Percentiles rank a stretch among this genome's conserved stretches.
Evolutionary conservation across 257 asterid species (phyloP).

Genomic region (Salvia hispanica): DNA sequence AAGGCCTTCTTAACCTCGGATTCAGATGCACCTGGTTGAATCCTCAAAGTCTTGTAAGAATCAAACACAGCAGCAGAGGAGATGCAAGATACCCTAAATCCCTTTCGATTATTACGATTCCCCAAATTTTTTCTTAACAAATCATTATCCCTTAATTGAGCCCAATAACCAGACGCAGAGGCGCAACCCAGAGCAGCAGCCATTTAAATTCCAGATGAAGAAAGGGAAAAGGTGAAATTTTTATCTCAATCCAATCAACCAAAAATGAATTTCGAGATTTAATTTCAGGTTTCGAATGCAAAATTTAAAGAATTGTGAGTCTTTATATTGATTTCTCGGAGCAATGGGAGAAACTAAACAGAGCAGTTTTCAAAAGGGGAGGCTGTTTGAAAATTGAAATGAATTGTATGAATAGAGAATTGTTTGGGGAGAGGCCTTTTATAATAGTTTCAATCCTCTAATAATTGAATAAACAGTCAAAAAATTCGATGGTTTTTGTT

Average conservation of each 20-base stretch:
- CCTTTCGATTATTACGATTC: slow-evolving; percentile 25
- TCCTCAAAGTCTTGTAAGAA: slow-evolving; percentile 79
- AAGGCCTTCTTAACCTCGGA: slow-evolving; percentile 88
- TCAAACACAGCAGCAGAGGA: slow-evolving; percentile 52
- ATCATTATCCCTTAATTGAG: slow-evolving; percentile 36
- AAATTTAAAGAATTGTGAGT: background rate
- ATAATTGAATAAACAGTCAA: slow-evolving; percentile 20
- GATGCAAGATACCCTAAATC: slow-evolving; percentile 55
- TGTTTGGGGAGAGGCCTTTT: background rate
- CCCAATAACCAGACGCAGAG: slow-evolving; percentile 48
- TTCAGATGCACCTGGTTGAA: slow-evolving; percentile 76
- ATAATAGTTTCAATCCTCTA: slow-evolving; percentile 1
- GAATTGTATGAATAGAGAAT: slow-evolving; percentile 6
- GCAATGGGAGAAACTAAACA: slow-evolving; percentile 13
- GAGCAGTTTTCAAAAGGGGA: slow-evolving; percentile 20
- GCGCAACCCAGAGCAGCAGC: slow-evolving; percentile 55
- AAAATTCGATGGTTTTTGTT: slow-evolving; percentile 13
- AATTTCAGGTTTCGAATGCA: slow-evolving; percentile 10
- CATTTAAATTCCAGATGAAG: slow-evolving; percentile 36
- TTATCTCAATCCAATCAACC: background rate
- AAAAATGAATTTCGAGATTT: slow-evolving; percentile 6
- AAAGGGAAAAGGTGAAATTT: background rate
- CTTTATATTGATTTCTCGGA: background rate
- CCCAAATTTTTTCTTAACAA: slow-evolving; percentile 31
- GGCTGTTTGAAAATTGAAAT: background rate